Base-by-base conservation (phyloP, 805 yeast species). In the Candida caryicola region DNA sequence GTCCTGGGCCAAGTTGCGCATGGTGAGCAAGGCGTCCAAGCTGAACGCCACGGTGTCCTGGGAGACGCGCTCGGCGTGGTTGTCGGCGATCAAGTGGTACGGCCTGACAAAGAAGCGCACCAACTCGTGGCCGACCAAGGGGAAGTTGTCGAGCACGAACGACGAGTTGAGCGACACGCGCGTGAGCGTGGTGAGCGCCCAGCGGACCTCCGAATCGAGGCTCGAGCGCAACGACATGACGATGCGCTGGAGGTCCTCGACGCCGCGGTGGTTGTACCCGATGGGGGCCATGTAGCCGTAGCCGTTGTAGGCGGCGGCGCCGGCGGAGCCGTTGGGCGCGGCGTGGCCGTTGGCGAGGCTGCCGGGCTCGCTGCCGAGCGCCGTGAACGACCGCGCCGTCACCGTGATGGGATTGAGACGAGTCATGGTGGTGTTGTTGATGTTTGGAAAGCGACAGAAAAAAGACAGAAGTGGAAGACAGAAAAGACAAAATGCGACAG, bases 1-100 rank as follows among this genome's bases (percentile, higher is more conserved):
- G 57, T 89, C 96, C 55, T 91, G 95, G 2, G 86, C 77, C 32
- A 86, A 64, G 59, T 93, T 93, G 54, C 98, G 73, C 40, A 93
- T 65, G 14, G 85, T 76, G 30, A 93, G 67, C 50, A 82, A 71
- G 5, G 83, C 71, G 53, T 67, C 69, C 34, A 64, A 60, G 16
- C 69, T 57, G 33, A 50, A 50, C 31, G 55, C 51, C 29, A 68
- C 43, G 16, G 44, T 30, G 8, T 47, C 49, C 17, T 48, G 50
- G 13, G 48, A 46, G 17, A 61, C 37, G 16, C 48, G 35, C 13
- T 35, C 34, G 1, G 39, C 37, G 23, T 51, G 47, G 7, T 48
- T 43, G 14, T 51, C 57, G 15, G 42, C 33, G 15, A 61, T 48
- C 31, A 44, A 40, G 23, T 51, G 60, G 49, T 49, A 58, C 44